These are phyloP conservation scores for Exophiala sp. DNA, from an alignment of 2,329 filamentous ascomycete species.

Conservation along the genomic window DNA sequence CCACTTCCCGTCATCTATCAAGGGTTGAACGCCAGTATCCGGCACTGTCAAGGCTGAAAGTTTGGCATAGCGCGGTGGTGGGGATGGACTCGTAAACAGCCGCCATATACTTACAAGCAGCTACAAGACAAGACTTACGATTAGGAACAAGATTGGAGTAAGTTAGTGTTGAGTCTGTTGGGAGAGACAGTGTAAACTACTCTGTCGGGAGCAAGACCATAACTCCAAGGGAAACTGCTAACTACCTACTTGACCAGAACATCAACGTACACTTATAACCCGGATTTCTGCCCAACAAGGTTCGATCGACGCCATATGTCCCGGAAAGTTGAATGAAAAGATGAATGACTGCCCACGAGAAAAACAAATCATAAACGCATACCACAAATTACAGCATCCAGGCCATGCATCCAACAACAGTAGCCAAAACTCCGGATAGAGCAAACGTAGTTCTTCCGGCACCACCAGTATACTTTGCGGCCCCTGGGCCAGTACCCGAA, in stretches of 20 bases:
- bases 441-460: constrained; percentile 14
- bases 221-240: constrained; percentile 1
- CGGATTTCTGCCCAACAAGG: not conserved
- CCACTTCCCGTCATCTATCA: not conserved
- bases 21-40: constrained; percentile 1
- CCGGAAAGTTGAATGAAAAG: not conserved
- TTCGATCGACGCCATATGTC: constrained; percentile 6
- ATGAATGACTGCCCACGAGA: not conserved
- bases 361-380: not conserved
- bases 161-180: not conserved
- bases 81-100: too few relatives aligned
- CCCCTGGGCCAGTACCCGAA: not conserved
- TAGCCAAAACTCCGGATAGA: constrained; percentile 15
- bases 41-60: not conserved
- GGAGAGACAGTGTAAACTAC: not conserved
- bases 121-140: too few relatives aligned
- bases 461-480: constrained; percentile 7
- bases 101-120: too few relatives aligned
- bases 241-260: constrained; percentile 3
- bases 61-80: too few relatives aligned
- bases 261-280: constrained; percentile 2
- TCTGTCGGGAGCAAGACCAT: not conserved
- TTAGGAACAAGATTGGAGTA: not conserved
- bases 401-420: constrained; percentile 15
- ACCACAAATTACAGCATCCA: constrained; percentile 16